Evolutionary conservation across 208 protist genomes (phyloP), one percentile per base, ranked within the genome.

Genomic region (Leishmania gerbilli): DNA sequence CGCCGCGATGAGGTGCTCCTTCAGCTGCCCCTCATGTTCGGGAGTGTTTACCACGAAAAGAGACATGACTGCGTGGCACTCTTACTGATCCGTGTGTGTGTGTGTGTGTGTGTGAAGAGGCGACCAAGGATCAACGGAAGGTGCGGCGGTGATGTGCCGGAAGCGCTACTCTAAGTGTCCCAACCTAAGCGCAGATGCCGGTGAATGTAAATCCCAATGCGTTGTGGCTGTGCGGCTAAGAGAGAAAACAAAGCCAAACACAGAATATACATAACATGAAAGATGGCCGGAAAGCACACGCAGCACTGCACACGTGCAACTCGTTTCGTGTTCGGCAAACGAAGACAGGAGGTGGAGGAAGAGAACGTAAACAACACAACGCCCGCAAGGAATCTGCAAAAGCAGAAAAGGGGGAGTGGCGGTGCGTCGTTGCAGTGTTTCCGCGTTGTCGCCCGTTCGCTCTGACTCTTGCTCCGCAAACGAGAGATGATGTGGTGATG

Each of bases 31-130:
- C 40, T 93, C 92, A 67, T 92, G 81, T 77, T 79, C 40, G 1
- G 91, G 88, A 40, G 88, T 86, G 82, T 92, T 95, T 27, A 92
- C 87, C 74, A 95, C 90, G 51, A 94, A 96, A 9, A 97, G 83
- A 13, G 89, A 87, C 93, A 97, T 96, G 49, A 15, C 27, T 4
- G 56, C 49, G 64, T 2, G 45, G 62, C 31, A 45, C 49, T 56
- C 34, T 3, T 47, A 34, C 17, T 45, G 15, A 62, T 5, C 7
- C 8, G 72, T 62, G 24, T n/a, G 3, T 62, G 6, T 6, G 17
- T 17, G 45, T 37, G 72, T 62, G 24, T n/a, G 3, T 62, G 6
- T 6, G 17, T 17, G 45, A 53, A 55, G 13, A 31, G 40, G 40
- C 21, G 15, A 3, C 7, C 34, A 71, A 27, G 15, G 17, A 6